Conservation (phyloP, 352 stramenopile species). For the Phytophthora uliginosa region DNA sequence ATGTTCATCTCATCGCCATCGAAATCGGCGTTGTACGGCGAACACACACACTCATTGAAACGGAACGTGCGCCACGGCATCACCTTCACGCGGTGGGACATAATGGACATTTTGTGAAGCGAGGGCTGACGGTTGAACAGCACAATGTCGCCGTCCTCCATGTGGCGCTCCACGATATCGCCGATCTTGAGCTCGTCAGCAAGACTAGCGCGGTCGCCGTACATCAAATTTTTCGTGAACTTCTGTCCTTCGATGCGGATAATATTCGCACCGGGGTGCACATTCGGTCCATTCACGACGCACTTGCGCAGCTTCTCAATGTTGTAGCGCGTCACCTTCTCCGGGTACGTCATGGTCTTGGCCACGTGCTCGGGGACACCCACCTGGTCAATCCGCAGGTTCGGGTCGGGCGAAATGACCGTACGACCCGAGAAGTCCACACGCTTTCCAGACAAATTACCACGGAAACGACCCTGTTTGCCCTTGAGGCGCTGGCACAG, state of each 20-base stretch:
- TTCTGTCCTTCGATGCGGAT: constrained; percentile 89
- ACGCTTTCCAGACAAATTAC: constrained; percentile 99
- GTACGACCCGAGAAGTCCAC: constrained; percentile 99
- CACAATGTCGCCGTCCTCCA: constrained; percentile 99
- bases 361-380: constrained; percentile 97
- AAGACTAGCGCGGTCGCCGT: constrained; percentile 95
- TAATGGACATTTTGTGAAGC: constrained; percentile 99
- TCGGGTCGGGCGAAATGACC: constrained; percentile 99
- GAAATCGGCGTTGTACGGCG: constrained; percentile 99
- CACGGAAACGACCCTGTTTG: constrained; percentile 98
- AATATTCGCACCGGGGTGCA: constrained; percentile 98
- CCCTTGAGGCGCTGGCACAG: constrained; percentile 99
- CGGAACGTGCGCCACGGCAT: constrained; percentile 99
- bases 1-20: constrained; percentile 99
- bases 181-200: constrained; percentile 97
- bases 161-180: constrained; percentile 99
- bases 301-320: constrained; percentile 96
- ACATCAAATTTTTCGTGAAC: constrained; percentile 94
- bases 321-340: constrained; percentile 98
- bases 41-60: constrained; percentile 99
- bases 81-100: constrained; percentile 94
- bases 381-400: constrained; percentile 96
- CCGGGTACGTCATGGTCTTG: constrained; percentile 99
- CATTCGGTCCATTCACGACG: constrained; percentile 96
- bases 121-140: constrained; percentile 99